phyloP scores from a whole-genome alignment of 1,139 yeast genomes.

The Candida buenavistaensis region DNA sequence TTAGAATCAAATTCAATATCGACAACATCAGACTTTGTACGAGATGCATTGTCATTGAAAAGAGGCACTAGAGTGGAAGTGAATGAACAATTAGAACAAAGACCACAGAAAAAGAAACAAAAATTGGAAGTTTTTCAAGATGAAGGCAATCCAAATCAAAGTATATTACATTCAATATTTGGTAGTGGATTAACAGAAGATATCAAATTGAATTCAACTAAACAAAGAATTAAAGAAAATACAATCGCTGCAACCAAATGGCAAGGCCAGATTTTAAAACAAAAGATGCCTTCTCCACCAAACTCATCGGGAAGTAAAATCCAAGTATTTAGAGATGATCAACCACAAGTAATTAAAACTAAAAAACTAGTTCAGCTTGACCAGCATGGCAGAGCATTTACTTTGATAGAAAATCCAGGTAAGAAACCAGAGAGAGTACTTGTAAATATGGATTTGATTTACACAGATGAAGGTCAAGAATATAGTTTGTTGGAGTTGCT shows the following conservation, averaged over 20 bases:
- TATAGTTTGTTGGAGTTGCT: slow-evolving; percentile 64
- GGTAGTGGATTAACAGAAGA: slow-evolving; percentile 22
- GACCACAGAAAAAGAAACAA: slow-evolving; percentile 20
- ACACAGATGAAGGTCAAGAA: slow-evolving; percentile 37
- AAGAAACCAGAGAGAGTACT: slow-evolving; percentile 65
- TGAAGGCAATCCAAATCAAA: slow-evolving; percentile 23
- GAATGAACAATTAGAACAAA: slow-evolving; percentile 4
- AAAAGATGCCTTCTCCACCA: slow-evolving; percentile 19
- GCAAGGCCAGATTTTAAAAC: slow-evolving; percentile 61
- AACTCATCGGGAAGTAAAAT: slow-evolving; percentile 16
- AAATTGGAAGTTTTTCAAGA: slow-evolving; percentile 35
- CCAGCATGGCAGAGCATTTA: slow-evolving; percentile 28
- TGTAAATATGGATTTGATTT: slow-evolving; percentile 59
- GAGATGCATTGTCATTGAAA: slow-evolving; percentile 26
- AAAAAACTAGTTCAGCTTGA: slow-evolving; percentile 15
- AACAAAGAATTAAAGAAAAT: slow-evolving; percentile 66
- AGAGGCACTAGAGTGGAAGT: slow-evolving; percentile 21
- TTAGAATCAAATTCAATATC: slow-evolving; percentile 5
- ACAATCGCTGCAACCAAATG: slow-evolving; percentile 57
- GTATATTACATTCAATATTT: slow-evolving; percentile 34
- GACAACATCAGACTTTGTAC: slow-evolving; percentile 10
- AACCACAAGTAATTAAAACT: slow-evolving; percentile 6
- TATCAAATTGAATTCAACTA: slow-evolving; percentile 45
- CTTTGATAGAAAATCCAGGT: slow-evolving; percentile 55
- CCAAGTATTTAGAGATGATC: slow-evolving; percentile 18